phyloP scores from a whole-genome alignment of 768 basidiomycete species.

The Myochromella boudieri region DNA sequence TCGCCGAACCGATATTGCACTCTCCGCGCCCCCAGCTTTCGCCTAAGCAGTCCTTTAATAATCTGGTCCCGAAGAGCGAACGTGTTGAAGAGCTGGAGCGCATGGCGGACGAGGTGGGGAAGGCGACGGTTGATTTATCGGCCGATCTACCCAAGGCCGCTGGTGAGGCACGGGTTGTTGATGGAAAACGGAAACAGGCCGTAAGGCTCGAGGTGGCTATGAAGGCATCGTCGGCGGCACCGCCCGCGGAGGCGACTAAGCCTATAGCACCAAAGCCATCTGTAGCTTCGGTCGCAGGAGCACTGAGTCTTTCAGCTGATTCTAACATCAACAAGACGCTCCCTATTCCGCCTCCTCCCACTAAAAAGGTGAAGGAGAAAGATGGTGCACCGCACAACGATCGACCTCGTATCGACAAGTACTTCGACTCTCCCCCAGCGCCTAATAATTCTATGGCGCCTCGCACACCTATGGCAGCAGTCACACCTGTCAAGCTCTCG shows the following conservation, averaged over 20 bases:
- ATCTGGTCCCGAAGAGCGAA: slow-evolving; percentile 46
- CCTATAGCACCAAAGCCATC: too few relatives aligned
- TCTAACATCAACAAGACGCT: slow-evolving; percentile 54
- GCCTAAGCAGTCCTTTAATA: slow-evolving; percentile 56
- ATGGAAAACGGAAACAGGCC: too few relatives aligned
- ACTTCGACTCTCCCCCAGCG: slow-evolving; percentile 14
- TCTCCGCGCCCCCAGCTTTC: slow-evolving; percentile 73
- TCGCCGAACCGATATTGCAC: slow-evolving; percentile 40
- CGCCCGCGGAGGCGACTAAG: background rate
- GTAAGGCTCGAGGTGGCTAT: too few relatives aligned
- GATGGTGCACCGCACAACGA: slow-evolving; percentile 8
- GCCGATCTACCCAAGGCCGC: slow-evolving; percentile 30
- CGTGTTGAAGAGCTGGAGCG: slow-evolving; percentile 70
- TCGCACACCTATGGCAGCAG: slow-evolving; percentile 52
- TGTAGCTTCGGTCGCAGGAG: background rate
- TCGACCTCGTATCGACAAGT: slow-evolving; percentile 29
- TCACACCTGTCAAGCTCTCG: slow-evolving; percentile 30
- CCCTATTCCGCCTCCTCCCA: slow-evolving; percentile 56
- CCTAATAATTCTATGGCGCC: slow-evolving; percentile 35
- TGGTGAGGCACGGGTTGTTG: background rate
- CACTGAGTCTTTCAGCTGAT: background rate
- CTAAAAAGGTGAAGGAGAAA: slow-evolving; percentile 30
- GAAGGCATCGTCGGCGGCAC: too few relatives aligned
- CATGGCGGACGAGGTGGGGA: slow-evolving; percentile 62
- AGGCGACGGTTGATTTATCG: slow-evolving; percentile 34